Evolutionary conservation across 2,329 filamentous ascomycete species (phyloP).

Genomic region (Phyllosticta citribraziliensis): DNA sequence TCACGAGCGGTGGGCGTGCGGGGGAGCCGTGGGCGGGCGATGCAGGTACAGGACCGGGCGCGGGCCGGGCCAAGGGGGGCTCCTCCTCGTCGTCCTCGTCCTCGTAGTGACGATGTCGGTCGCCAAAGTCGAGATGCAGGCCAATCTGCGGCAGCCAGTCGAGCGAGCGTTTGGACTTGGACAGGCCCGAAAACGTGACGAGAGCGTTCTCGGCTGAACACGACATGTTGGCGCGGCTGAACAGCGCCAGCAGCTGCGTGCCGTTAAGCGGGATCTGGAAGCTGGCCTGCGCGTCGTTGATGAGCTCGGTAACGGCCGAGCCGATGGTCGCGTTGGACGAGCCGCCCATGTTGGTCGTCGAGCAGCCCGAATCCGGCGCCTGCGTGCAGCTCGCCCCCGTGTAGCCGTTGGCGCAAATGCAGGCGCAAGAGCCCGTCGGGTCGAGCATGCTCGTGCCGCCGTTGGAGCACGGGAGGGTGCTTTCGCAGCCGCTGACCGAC

Average conservation of each 20-base stretch:
- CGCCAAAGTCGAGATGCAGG: not conserved
- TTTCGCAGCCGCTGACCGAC: not conserved
- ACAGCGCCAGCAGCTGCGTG: conserved; percentile 60
- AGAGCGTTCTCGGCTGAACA: conserved; percentile 81
- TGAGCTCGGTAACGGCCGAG: conserved; percentile 63
- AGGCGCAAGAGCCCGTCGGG: conserved; percentile 59
- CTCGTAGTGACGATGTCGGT: not conserved
- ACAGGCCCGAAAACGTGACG: conserved; percentile 62
- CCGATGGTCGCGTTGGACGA: conserved; percentile 62
- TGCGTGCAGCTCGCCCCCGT: conserved; percentile 53
- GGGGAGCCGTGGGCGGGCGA: not conserved
- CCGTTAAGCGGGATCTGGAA: conserved; percentile 69
- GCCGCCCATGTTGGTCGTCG: conserved; percentile 37
- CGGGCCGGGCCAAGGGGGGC: not conserved
- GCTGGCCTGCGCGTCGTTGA: conserved; percentile 53
- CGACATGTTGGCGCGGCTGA: conserved; percentile 65
- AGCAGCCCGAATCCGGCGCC: conserved; percentile 44
- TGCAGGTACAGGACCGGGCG: not conserved
- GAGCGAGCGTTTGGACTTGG: conserved; percentile 13
- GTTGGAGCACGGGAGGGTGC: conserved; percentile 56
- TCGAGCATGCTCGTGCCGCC: conserved; percentile 67
- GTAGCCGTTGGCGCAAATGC: conserved; percentile 83
- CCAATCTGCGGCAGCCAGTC: not conserved
- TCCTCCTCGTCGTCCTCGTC: not conserved
- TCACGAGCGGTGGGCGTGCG: not conserved